A percentile compares a stretch with the other conserved stretches of the same genome.
These are phyloP conservation scores for Kwoniella mangroviensis DNA, from an alignment of 768 basidiomycete species.

Conservation along the genomic window DNA sequence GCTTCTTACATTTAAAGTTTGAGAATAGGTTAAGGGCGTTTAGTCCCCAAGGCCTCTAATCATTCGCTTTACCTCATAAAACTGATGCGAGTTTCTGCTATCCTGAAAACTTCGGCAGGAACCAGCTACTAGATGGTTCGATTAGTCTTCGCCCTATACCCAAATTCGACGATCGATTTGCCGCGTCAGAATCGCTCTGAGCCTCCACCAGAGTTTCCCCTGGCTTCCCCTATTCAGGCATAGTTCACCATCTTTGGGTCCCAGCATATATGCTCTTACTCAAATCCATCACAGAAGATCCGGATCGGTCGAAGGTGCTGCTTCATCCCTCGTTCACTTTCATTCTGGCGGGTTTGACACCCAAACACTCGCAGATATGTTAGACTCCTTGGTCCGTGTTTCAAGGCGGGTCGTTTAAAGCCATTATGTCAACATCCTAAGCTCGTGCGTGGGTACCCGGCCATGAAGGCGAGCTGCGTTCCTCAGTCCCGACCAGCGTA, in stretches of 20 bases:
- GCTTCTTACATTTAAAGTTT: slow-evolving; percentile 71
- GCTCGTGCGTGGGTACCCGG: slow-evolving; percentile 65
- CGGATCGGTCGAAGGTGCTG: slow-evolving; percentile 75
- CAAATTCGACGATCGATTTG: slow-evolving; percentile 95
- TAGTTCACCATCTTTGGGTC: slow-evolving; percentile 91
- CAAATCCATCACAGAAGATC: slow-evolving; percentile 75
- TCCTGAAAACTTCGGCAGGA: slow-evolving; percentile 77
- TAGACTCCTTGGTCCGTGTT: slow-evolving; percentile 87
- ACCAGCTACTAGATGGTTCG: slow-evolving; percentile 91
- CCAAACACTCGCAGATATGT: slow-evolving; percentile 80
- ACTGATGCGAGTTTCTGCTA: slow-evolving; percentile 61
- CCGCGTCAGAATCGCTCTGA: slow-evolving; percentile 92
- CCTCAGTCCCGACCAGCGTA: slow-evolving; percentile 68
- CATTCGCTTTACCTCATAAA: slow-evolving; percentile 71
- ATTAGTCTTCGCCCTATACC: slow-evolving; percentile 96
- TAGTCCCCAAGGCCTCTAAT: slow-evolving; percentile 81
- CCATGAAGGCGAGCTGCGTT: slow-evolving; percentile 66
- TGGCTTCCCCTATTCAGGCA: slow-evolving; percentile 90
- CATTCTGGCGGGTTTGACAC: slow-evolving; percentile 73
- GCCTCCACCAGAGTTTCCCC: slow-evolving; percentile 96
- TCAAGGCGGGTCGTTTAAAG: slow-evolving; percentile 81
- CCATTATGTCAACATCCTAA: slow-evolving; percentile 78
- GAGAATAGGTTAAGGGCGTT: slow-evolving; percentile 85
- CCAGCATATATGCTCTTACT: slow-evolving; percentile 82
- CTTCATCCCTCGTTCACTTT: slow-evolving; percentile 73